Evolutionary conservation across 2,329 filamentous ascomycete genomes (phyloP).

Genomic region (Scopulariopsis brevicaulis): DNA sequence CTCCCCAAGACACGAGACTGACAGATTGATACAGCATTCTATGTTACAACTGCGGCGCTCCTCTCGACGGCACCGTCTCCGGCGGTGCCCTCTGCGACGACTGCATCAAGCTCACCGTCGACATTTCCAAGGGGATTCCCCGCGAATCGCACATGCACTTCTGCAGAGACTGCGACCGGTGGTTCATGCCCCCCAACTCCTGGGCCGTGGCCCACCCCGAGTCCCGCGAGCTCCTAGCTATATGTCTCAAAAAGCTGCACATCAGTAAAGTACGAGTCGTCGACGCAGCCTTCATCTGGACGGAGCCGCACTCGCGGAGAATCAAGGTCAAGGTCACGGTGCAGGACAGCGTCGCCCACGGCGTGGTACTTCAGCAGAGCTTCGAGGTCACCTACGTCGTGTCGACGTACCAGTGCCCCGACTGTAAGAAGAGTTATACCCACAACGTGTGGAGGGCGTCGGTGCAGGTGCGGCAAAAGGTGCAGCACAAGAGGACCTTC

Average conservation of each 20-base stretch:
- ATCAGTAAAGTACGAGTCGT: slow-evolving; percentile 87
- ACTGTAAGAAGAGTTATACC: slow-evolving; percentile 92
- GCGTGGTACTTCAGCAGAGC: slow-evolving; percentile 70
- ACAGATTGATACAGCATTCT: slow-evolving; percentile 53
- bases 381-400: slow-evolving; percentile 94
- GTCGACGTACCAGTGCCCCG: slow-evolving; percentile 84
- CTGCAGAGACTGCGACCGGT: slow-evolving; percentile 90
- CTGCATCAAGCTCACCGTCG: slow-evolving; percentile 88
- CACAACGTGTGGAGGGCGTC: slow-evolving; percentile 90
- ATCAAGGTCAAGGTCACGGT: slow-evolving; percentile 94
- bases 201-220: slow-evolving; percentile 82
- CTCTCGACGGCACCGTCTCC: slow-evolving; percentile 82
- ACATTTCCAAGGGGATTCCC: slow-evolving; percentile 85
- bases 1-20: slow-evolving; percentile 5
- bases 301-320: slow-evolving; percentile 86
- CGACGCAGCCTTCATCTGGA: slow-evolving; percentile 96
- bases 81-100: slow-evolving; percentile 89
- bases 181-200: slow-evolving; percentile 73
- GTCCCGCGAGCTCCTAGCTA: slow-evolving; percentile 81
- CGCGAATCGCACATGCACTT: slow-evolving; percentile 82
- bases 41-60: slow-evolving; percentile 93
- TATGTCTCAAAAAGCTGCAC: slow-evolving; percentile 81
- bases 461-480: slow-evolving; percentile 94
- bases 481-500: slow-evolving; percentile 77
- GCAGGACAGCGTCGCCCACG: slow-evolving; percentile 56